phyloP scores from a whole-genome alignment of 768 basidiomycete genomes.

The Dictyophora rubrovolvata region DNA sequence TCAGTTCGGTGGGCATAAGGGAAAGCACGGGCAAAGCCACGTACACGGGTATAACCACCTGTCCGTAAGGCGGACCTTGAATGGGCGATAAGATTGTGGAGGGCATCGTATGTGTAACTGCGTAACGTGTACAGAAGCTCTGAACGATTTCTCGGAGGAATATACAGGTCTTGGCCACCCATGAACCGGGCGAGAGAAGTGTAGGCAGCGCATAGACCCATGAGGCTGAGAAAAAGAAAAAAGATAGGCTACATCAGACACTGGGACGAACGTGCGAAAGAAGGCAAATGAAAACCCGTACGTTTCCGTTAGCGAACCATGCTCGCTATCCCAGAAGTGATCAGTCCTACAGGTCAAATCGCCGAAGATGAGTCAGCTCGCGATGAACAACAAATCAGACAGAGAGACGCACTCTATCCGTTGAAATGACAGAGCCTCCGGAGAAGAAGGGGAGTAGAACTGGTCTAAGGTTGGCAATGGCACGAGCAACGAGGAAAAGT shows the following conservation, averaged over 20 bases:
- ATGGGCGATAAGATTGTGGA: conserved; percentile 69
- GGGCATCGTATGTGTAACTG: conserved; percentile 68
- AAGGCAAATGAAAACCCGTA: conserved; percentile 8
- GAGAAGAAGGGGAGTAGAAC: conserved; percentile 62
- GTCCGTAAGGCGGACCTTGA: conserved; percentile 54
- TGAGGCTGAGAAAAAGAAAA: conserved; percentile 24
- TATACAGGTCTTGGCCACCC: conserved; percentile 58
- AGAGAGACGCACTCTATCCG: conserved; percentile 47
- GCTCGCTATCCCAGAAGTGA: conserved; percentile 53
- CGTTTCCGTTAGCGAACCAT: conserved; percentile 60
- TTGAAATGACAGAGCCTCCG: conserved; percentile 62
- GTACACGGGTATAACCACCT: conserved; percentile 45
- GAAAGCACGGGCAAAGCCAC: conserved; percentile 14
- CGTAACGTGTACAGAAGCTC: conserved; percentile 66
- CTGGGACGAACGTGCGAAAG: conserved; percentile 2
- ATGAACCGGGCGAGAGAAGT: conserved; percentile 69
- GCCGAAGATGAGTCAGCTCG: not conserved
- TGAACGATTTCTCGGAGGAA: conserved; percentile 50
- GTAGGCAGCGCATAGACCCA: conserved; percentile 74
- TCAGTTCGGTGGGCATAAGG: conserved; percentile 26
- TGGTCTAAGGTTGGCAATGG: conserved; percentile 41
- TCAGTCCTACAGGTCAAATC: conserved; percentile 10
- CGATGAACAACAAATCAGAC: not conserved
- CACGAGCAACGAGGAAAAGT: not conserved
- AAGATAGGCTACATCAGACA: not conserved